A percentile compares a stretch with the other conserved stretches of the same genome.
Evolutionary conservation across 2,329 filamentous ascomycete species (phyloP).

Genomic region (Aureobasidium zeae): DNA sequence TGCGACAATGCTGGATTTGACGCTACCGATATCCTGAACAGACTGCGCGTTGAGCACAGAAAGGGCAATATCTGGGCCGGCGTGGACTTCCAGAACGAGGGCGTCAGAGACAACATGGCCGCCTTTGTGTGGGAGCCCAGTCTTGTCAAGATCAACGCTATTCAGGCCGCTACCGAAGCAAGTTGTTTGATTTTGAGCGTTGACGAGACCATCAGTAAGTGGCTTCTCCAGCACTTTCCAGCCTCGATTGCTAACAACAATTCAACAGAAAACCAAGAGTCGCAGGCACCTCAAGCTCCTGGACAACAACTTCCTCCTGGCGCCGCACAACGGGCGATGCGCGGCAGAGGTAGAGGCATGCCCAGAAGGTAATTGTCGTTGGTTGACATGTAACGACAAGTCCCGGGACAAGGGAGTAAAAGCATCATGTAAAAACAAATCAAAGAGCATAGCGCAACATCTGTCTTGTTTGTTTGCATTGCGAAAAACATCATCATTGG

Average conservation of each 20-base stretch:
- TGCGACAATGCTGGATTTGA: slow-evolving; percentile 99
- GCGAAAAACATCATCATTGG: neutral
- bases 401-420: slow-evolving; percentile 1
- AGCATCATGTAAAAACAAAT: slow-evolving; percentile 13
- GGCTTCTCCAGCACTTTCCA: too few species aligned
- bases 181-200: slow-evolving; percentile 91
- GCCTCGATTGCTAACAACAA: neutral
- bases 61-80: slow-evolving; percentile 90
- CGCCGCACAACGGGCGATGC: slow-evolving; percentile 80
- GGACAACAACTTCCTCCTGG: slow-evolving; percentile 51
- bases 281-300: slow-evolving; percentile 71
- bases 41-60: slow-evolving; percentile 88
- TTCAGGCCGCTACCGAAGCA: slow-evolving; percentile 91
- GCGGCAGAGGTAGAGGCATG: slow-evolving; percentile 82
- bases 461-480: slow-evolving; percentile 8
- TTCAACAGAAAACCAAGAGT: slow-evolving; percentile 67
- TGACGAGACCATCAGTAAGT: slow-evolving; percentile 77
- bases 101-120: slow-evolving; percentile 87
- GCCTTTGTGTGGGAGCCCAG: slow-evolving; percentile 96
- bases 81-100: slow-evolving; percentile 89
- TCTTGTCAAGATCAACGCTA: slow-evolving; percentile 91
- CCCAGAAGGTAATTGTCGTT: slow-evolving; percentile 56
- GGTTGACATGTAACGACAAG: slow-evolving; percentile 3
- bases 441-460: slow-evolving; percentile 10
- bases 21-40: slow-evolving; percentile 94